Base-by-base conservation (phyloP, 352 stramenopile species). In the Blastocystis sp. region DNA sequence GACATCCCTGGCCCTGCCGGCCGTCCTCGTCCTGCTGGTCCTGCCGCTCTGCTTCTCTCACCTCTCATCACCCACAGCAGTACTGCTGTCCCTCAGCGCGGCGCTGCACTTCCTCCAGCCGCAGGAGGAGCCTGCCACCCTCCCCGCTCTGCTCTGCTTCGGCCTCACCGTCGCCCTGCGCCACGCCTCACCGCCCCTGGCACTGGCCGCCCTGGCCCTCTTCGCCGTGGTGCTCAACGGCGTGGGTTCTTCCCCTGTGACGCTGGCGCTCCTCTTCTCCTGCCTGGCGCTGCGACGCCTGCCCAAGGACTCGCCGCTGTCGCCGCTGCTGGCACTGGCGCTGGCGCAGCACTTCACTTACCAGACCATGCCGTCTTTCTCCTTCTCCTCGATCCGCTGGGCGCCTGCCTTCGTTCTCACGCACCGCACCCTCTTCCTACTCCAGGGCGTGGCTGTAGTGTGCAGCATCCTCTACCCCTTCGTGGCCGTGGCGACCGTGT, bases 331-430 rank as follows among this genome's bases (percentile, higher is more conserved):
- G 48, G 48, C 14, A 14, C 6, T 76, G 7, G 28, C 4, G 40
- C 17, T 84, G 11, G 24, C 54, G 1, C 74, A 69, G 38, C 57
- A 84, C 38, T 84, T 57, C 74, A 70, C 74, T 0, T 84, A 84
- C 34, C 42, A 48, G 1, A 48, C 48, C 19, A 84, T 54, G 6
- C 74, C 74, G 19, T 38, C 38, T 1, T 68, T 84, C 34, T 68
- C 54, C 2, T 84, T 84, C 57, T 70, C 74, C 9, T 69, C 48
- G 1, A 42, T 84, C 11, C 74, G 61, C 34, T 84, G 74, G 74
- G 34, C 74, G 6, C 42, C 74, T 43, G 74, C 74, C 17, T 84
- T 84, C 34, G 52, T 84, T 68, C 28, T 84, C 54, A 84, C 74
- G 21, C 74, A 84, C 17, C 19, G 14, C 34, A 70, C 74, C 21